A percentile compares a stretch with the other conserved stretches of the same genome.
These are phyloP conservation scores for Plasmodium cynomolgi DNA, from an alignment of 169 alveolate species.

Conservation along the genomic window DNA sequence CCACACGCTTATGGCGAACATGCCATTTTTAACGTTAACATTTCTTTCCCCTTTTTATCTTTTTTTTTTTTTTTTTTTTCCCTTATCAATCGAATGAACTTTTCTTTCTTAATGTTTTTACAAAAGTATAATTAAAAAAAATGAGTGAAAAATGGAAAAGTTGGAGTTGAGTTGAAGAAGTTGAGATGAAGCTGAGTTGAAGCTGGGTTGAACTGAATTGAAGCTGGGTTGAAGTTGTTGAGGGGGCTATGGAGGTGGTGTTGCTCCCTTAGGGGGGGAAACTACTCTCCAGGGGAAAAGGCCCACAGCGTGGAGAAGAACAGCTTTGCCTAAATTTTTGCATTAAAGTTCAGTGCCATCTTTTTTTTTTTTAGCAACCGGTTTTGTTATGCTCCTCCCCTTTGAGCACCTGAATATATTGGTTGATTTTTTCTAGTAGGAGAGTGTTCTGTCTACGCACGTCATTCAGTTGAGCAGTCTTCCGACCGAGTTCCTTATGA, in stretches of 20 bases:
- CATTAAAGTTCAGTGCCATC: not conserved
- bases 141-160: not conserved
- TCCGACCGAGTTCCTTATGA: slow-evolving; percentile 4
- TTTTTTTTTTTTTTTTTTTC: not conserved
- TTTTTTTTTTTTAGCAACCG: not conserved
- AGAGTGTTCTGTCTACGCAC: slow-evolving; percentile 18
- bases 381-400: not conserved
- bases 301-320: not conserved
- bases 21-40: not conserved
- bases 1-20: not conserved
- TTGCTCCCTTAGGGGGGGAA: not conserved
- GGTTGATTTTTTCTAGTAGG: slow-evolving; percentile 23
- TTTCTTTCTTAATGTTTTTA: not conserved
- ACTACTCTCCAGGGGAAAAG: not conserved
- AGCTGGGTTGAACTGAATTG: too few relatives aligned
- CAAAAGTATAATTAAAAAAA: slow-evolving; percentile 1
- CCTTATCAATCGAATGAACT: not conserved
- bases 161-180: not conserved
- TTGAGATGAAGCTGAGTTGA: too few relatives aligned
- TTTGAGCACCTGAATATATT: slow-evolving; percentile 32
- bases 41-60: not conserved
- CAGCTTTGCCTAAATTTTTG: not conserved
- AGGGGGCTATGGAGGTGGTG: not conserved
- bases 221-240: too few relatives aligned
- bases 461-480: slow-evolving; percentile 19